phyloP scores from a whole-genome alignment of 2,329 filamentous ascomycete genomes.

The Penicillium griseofulvum region DNA sequence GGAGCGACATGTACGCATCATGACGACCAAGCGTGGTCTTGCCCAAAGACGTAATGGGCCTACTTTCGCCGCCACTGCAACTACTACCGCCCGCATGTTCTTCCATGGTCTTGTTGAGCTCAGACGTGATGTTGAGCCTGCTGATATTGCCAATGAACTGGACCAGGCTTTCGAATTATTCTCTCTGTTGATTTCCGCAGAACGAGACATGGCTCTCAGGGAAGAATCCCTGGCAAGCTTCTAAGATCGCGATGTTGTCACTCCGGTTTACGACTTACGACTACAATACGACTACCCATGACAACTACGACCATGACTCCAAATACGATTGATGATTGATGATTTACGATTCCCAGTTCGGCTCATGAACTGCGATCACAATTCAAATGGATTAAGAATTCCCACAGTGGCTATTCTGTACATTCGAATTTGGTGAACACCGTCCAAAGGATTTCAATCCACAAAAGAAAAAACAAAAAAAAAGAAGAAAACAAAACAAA shows the following conservation, averaged over 20 bases:
- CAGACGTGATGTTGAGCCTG: slow-evolving; percentile 18
- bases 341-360: not conserved
- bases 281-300: not conserved
- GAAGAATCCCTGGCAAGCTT: not conserved
- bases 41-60: slow-evolving; percentile 1
- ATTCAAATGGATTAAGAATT: not conserved
- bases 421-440: not conserved
- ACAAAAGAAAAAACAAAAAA: no score
- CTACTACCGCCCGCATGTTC: slow-evolving; percentile 28
- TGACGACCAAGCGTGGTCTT: slow-evolving; percentile 24
- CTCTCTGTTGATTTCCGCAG: slow-evolving; percentile 30
- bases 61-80: not conserved
- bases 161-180: slow-evolving; percentile 27
- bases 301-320: no score
- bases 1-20: slow-evolving; percentile 33
- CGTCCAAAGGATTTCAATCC: not conserved
- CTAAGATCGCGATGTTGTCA: not conserved
- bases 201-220: slow-evolving; percentile 17
- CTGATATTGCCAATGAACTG: slow-evolving; percentile 26
- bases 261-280: not conserved
- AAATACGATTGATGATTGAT: not conserved
- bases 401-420: not conserved
- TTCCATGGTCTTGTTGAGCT: slow-evolving; percentile 33
- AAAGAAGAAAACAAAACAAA: not conserved
- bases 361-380: no score